A percentile compares a stretch with the other conserved stretches of the same genome.
Evolutionary conservation across 2,329 filamentous ascomycete genomes (phyloP).

Genomic region (Exophiala mesophila): DNA sequence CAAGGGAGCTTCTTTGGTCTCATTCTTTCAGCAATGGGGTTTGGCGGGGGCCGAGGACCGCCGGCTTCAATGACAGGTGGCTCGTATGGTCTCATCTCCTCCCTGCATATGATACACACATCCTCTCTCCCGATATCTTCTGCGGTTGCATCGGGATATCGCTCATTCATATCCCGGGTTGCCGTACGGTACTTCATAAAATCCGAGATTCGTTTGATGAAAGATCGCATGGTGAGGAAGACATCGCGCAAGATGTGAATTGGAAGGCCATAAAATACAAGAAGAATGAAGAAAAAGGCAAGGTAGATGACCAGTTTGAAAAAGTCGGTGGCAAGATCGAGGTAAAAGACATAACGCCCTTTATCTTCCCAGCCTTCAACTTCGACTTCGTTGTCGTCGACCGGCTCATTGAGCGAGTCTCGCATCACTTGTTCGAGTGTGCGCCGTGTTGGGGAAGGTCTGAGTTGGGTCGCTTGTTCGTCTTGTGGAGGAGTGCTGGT

Average conservation of each 20-base stretch:
- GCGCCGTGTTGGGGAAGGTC: conserved; percentile 8
- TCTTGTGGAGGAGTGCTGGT: background rate
- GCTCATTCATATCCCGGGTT: conserved; percentile 84
- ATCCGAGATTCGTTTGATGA: conserved; percentile 82
- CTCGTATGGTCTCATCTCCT: conserved; percentile 85
- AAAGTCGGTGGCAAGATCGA: conserved; percentile 84
- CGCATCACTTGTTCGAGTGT: conserved; percentile 18
- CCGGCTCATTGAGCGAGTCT: conserved; percentile 42
- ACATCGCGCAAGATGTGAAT: conserved; percentile 96
- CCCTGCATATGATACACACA: conserved; percentile 95
- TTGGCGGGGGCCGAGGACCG: conserved; percentile 28
- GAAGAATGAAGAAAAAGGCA: conserved; percentile 86
- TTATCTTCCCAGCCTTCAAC: conserved; percentile 96
- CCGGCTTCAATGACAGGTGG: conserved; percentile 41
- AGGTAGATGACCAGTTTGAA: conserved; percentile 85
- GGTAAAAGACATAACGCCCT: conserved; percentile 81
- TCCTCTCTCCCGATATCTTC: conserved; percentile 83
- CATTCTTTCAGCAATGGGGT: conserved; percentile 68
- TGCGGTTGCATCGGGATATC: conserved; percentile 82
- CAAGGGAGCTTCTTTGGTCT: conserved; percentile 95
- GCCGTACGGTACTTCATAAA: conserved; percentile 87
- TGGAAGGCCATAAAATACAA: conserved; percentile 89
- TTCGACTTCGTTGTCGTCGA: conserved; percentile 91
- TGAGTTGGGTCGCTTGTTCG: background rate
- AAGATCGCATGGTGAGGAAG: conserved; percentile 88